These are phyloP conservation scores for Dendrothele bispora DNA, from an alignment of 768 basidiomycete species.

Conservation along the genomic window DNA sequence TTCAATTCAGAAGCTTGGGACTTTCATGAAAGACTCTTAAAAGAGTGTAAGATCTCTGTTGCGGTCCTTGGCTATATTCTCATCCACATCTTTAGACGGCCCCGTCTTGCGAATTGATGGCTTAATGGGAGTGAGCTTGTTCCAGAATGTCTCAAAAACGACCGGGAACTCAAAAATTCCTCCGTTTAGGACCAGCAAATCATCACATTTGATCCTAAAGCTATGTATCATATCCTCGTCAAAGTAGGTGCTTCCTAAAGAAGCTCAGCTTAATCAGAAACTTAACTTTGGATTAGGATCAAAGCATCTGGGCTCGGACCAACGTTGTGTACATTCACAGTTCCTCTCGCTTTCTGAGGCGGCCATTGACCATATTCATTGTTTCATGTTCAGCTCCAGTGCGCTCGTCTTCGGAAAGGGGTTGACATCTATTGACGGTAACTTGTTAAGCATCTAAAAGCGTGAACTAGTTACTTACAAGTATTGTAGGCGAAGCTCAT, in stretches of 20 bases:
- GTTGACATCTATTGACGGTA: not conserved
- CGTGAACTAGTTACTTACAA: not conserved
- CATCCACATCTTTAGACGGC: not conserved
- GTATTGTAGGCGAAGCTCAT: constrained; percentile 14
- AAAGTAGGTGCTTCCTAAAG: not conserved
- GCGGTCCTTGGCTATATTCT: not conserved
- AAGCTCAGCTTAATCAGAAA: not conserved
- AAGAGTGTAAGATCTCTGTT: not conserved
- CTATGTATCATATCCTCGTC: constrained; percentile 1
- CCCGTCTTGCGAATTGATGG: not conserved
- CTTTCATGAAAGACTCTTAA: not conserved
- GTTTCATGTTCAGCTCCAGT: not conserved
- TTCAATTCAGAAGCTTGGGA: constrained; percentile 1
- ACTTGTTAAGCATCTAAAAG: no score
- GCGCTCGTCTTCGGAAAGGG: not conserved
- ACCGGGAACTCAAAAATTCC: no score
- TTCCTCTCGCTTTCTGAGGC: not conserved
- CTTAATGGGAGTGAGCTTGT: not conserved
- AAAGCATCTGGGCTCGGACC: not conserved
- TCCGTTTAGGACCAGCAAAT: not conserved
- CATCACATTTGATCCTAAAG: constrained; percentile 1
- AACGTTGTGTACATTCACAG: not conserved
- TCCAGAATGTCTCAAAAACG: not conserved
- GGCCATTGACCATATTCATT: no score
- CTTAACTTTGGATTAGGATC: not conserved